These are phyloP conservation scores for Tulasnella sp. DNA, from an alignment of 768 basidiomycete genomes.

Conservation along the genomic window DNA sequence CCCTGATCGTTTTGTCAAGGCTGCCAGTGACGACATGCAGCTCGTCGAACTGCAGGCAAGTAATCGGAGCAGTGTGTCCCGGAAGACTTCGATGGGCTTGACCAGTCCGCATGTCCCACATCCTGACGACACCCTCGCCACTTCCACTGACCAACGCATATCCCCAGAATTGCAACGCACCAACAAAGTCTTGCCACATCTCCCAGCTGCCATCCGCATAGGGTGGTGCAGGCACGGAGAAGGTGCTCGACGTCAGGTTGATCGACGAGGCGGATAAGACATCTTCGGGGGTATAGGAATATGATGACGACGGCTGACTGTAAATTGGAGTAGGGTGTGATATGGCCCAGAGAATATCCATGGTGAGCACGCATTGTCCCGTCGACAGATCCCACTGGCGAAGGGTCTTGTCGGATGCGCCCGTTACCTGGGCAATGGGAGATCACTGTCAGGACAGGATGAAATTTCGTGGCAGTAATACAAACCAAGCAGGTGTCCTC, in stretches of 20 bases:
- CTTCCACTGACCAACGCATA: constrained; percentile 95
- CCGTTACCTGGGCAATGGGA: constrained; percentile 60
- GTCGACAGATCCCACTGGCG: constrained; percentile 97
- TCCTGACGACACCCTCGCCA: constrained; percentile 90
- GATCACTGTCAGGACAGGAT: constrained; percentile 20
- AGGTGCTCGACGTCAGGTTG: constrained; percentile 46
- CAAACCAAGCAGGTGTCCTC: constrained; percentile 86
- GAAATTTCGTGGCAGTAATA: neutral
- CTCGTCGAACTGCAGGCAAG: constrained; percentile 92
- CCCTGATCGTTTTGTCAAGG: constrained; percentile 83
- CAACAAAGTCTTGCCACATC: constrained; percentile 94
- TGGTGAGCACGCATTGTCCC: constrained; percentile 96
- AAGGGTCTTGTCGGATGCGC: constrained; percentile 94
- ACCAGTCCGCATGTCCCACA: constrained; percentile 99
- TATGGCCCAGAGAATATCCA: constrained; percentile 99
- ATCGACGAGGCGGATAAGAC: constrained; percentile 33
- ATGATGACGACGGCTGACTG: constrained; percentile 18
- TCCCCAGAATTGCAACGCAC: constrained; percentile 97
- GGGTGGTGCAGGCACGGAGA: constrained; percentile 75
- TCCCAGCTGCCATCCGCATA: constrained; percentile 87
- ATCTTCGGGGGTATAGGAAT: constrained; percentile 1
- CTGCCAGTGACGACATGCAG: constrained; percentile 84
- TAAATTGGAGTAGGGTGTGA: constrained; percentile 72
- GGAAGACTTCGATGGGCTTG: constrained; percentile 87
- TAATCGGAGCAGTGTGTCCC: constrained; percentile 88